These are phyloP conservation scores for Boletellus sp. DNA, from an alignment of 768 basidiomycete species.

Conservation along the genomic window DNA sequence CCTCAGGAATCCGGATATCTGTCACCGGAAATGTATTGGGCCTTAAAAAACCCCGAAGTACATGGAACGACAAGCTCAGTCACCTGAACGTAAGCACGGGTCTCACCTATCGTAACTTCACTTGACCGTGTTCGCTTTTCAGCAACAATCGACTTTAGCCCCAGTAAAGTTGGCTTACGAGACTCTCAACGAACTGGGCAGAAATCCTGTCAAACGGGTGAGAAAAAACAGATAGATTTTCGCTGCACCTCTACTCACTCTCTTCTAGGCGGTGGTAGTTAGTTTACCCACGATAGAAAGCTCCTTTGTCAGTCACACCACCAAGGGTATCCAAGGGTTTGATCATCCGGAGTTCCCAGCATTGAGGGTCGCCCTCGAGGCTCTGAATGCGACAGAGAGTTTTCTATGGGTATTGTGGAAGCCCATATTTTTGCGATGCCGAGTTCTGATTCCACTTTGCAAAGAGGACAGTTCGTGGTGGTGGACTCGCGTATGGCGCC, in stretches of 20 bases:
- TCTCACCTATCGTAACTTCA: background rate
- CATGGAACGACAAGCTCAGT: conserved; percentile 71
- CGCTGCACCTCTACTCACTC: background rate
- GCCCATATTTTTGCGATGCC: background rate
- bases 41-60: conserved; percentile 65
- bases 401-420: conserved; percentile 75
- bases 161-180: conserved; percentile 65
- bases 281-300: conserved; percentile 94
- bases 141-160: conserved; percentile 50
- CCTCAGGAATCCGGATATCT: conserved; percentile 81
- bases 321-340: conserved; percentile 77
- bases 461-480: conserved; percentile 86
- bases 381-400: conserved; percentile 90
- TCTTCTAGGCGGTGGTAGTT: conserved; percentile 70
- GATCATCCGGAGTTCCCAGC: conserved; percentile 80
- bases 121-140: background rate
- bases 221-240: conserved; percentile 4
- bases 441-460: conserved; percentile 6
- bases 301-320: conserved; percentile 74
- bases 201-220: conserved; percentile 69
- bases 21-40: conserved; percentile 83
- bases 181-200: conserved; percentile 73
- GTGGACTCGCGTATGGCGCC: conserved; percentile 94
- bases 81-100: conserved; percentile 52
- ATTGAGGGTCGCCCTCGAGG: conserved; percentile 78